Conservation (phyloP, 257 asterid genomes). For the Henckelia pumila region DNA sequence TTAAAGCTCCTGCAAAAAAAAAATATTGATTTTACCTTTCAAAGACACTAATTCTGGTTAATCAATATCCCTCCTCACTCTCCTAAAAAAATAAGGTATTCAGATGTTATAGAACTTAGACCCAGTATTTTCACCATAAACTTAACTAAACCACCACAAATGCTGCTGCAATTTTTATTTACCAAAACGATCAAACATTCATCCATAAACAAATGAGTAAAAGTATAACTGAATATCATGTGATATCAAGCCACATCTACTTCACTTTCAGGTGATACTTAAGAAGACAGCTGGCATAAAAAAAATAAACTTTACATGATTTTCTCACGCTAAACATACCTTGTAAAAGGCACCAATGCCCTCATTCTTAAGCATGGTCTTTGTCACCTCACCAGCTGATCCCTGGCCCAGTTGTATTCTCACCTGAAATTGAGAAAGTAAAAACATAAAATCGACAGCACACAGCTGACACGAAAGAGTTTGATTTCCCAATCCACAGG, state of each 20-base stretch:
- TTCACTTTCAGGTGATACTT: slow-evolving; percentile 18
- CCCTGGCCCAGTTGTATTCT: slow-evolving; percentile 98
- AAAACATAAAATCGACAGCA: slow-evolving; percentile 20
- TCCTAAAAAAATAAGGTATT: neutral
- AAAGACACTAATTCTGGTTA: slow-evolving; percentile 1
- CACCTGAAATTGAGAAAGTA: slow-evolving; percentile 50
- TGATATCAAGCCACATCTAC: neutral
- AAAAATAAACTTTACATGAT: neutral
- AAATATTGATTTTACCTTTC: neutral
- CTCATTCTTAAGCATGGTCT: slow-evolving; percentile 75
- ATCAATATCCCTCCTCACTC: slow-evolving; percentile 3
- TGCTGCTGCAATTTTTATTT: neutral
- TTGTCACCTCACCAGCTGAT: slow-evolving; percentile 72
- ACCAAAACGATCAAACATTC: slow-evolving; percentile 5
- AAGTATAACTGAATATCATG: slow-evolving; percentile 4
- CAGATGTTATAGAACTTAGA: neutral
- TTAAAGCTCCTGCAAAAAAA: neutral
- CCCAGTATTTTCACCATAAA: neutral
- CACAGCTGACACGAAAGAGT: slow-evolving; percentile 1
- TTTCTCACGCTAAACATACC: slow-evolving; percentile 40
- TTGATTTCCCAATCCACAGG: neutral
- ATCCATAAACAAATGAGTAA: neutral
- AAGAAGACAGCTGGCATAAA: neutral
- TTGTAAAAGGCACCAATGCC: slow-evolving; percentile 88
- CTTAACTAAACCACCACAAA: neutral